Conservation (phyloP, 176 grass and related monocot species). For the Oryza meridionalis region DNA sequence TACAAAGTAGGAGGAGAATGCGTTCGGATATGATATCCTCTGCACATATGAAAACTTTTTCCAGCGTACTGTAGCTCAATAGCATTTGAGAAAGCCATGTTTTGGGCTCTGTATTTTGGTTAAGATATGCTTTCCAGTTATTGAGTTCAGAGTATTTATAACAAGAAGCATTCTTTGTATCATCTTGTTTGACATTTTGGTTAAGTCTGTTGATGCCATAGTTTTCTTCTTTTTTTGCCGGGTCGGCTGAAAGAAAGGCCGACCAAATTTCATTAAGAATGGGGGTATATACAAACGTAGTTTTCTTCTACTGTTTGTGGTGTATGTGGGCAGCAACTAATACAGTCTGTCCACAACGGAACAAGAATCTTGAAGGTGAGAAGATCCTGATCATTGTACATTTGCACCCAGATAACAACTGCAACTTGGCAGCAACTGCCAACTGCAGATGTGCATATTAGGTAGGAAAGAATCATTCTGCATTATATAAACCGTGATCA, state of each 20-base stretch:
- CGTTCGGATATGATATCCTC: conserved; percentile 27
- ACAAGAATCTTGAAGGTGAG: conserved; percentile 1
- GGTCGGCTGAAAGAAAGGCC: no score
- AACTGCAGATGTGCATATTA: neutral
- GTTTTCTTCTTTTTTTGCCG: neutral
- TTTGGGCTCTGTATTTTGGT: conserved; percentile 17
- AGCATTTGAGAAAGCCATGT: conserved; percentile 7
- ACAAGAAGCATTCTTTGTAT: neutral
- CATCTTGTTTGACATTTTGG: neutral
- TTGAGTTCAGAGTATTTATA: neutral
- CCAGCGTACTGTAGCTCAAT: conserved; percentile 32
- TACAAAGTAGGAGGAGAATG: conserved; percentile 44
- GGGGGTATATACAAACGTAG: no score
- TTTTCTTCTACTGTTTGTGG: neutral
- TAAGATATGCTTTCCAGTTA: neutral
- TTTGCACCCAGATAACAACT: neutral
- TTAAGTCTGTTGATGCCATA: neutral
- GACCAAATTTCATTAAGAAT: no score
- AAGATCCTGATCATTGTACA: neutral
- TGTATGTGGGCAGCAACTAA: neutral
- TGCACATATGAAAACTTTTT: conserved; percentile 37
- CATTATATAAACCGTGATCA: neutral
- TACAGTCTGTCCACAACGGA: conserved; percentile 12
- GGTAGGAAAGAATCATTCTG: neutral
- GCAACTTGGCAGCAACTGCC: neutral